Percentiles rank a stretch among this genome's conserved stretches.
Conservation (phyloP, 2,329 filamentous ascomycete genomes). For the Graphium sp. region DNA sequence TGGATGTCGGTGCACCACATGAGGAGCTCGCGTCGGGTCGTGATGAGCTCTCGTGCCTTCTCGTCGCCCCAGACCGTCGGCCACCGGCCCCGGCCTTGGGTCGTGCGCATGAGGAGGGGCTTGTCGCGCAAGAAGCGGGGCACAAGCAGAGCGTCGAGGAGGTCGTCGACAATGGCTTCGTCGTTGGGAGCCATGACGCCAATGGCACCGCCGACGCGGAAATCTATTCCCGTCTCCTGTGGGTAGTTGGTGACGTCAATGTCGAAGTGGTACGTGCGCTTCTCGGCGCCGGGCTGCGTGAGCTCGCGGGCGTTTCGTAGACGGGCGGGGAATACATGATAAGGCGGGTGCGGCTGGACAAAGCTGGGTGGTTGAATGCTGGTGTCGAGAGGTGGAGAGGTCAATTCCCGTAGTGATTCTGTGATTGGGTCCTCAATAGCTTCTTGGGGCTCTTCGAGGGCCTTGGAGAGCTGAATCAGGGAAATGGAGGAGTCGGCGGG, state of each 20-base stretch:
- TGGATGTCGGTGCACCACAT: slow-evolving; percentile 94
- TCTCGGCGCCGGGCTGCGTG: slow-evolving; percentile 78
- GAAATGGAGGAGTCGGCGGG: slow-evolving; percentile 32
- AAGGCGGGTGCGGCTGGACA: slow-evolving; percentile 87
- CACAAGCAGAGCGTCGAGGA: slow-evolving; percentile 68
- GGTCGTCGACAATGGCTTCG: slow-evolving; percentile 56
- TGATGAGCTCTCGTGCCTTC: slow-evolving; percentile 65
- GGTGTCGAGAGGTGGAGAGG: no score
- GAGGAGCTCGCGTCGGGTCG: slow-evolving; percentile 78
- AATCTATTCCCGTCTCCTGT: slow-evolving; percentile 68
- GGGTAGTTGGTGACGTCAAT: slow-evolving; percentile 94
- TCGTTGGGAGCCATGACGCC: slow-evolving; percentile 85
- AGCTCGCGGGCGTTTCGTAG: slow-evolving; percentile 74
- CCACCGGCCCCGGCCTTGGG: slow-evolving; percentile 73
- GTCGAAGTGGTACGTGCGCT: slow-evolving; percentile 95
- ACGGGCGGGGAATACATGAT: slow-evolving; percentile 80
- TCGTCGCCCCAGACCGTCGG: slow-evolving; percentile 97
- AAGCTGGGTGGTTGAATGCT: slow-evolving; percentile 64
- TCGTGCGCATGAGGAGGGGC: slow-evolving; percentile 63
- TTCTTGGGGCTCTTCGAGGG: slow-evolving; percentile 9
- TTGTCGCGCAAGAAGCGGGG: slow-evolving; percentile 74
- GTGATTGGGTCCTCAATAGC: slow-evolving; percentile 12
- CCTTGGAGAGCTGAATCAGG: slow-evolving; percentile 9
- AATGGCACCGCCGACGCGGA: slow-evolving; percentile 92
- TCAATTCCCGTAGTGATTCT: no score